Base-by-base conservation (phyloP, 2,329 filamentous ascomycete species). In the Sporothrix humicola region DNA sequence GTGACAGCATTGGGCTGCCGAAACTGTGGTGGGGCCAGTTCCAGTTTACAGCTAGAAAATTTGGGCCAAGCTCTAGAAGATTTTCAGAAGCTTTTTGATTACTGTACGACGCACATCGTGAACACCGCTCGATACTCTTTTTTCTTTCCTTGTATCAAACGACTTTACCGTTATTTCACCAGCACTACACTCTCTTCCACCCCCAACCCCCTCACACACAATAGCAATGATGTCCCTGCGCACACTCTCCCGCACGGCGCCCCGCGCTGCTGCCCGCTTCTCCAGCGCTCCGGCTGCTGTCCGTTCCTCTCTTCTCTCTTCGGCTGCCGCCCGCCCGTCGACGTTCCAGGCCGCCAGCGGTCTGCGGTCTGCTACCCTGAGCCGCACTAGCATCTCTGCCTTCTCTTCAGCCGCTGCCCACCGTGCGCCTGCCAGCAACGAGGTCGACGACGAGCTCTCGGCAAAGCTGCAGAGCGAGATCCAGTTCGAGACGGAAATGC, bases 401-500 rank as follows among this genome's bases (percentile, higher is more conserved):
- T 89, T 88, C 79, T 88, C 87, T 42, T 86, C 85, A 20, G 83
- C 84, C 1, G 76, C 81, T 31, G 77, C 85, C 75, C 84, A 86
- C 76, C 81, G 82, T 73, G 81, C 83, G 4, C 77, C 83, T 20
- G 78, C 80, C 3, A 72, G 70, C 58, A 81, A 80, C 68, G 87
- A 89, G 81, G 89, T 88, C 76, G 93, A 97, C 80, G 87, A 91
- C 77, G 94, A 98, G 84, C 90, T 99, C 72, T 88, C 91, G 56
- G 89, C 90, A 74, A 98, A 98, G 88, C 89, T 99, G 69, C 89
- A 93, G 77, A 91, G 90, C 80, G 95, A 97, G 85, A 87, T 97
- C 77, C 85, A 90, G 82, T 90, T 97, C 80, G 96, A 98, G 87
- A 89, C 90, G 79, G 91, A 95, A 80, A 91, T 94, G 83, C 91